Evolutionary conservation across 1,139 yeast genomes (phyloP).

Genomic region (Lodderomyces pseudojiufengensis): DNA sequence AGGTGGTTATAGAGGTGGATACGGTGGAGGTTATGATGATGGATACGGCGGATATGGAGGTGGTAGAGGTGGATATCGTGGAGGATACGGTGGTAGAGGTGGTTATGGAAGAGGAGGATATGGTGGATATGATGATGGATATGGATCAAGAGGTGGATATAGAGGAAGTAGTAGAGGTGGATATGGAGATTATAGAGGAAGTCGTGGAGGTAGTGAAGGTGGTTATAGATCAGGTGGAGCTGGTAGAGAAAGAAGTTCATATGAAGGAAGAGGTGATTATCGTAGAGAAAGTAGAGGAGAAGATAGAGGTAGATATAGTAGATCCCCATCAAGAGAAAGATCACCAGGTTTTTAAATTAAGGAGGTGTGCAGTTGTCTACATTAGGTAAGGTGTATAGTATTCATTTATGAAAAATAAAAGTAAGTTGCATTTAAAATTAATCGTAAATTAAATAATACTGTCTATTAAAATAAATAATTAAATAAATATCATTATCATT

Average conservation of each 20-base stretch:
- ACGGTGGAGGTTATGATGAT: slow-evolving; percentile 19
- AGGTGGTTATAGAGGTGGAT: slow-evolving; percentile 10
- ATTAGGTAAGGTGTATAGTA: no score
- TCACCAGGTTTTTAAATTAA: slow-evolving; percentile 29
- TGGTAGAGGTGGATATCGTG: slow-evolving; percentile 18
- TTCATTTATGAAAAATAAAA: no score
- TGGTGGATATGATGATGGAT: slow-evolving; percentile 20
- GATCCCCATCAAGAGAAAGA: slow-evolving; percentile 42
- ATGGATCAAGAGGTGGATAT: slow-evolving; percentile 11
- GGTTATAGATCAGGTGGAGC: slow-evolving; percentile 25
- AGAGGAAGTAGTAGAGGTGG: slow-evolving; percentile 16
- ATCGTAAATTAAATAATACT: no score
- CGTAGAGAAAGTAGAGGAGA: slow-evolving; percentile 16
- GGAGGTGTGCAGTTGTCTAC: no score
- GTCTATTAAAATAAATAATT: no score
- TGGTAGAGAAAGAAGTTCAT: slow-evolving; percentile 31
- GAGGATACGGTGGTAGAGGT: no score
- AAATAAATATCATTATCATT: no score
- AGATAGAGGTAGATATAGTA: slow-evolving; percentile 31
- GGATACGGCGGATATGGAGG: slow-evolving; percentile 17
- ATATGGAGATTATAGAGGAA: slow-evolving; percentile 18
- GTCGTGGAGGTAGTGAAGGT: slow-evolving; percentile 20
- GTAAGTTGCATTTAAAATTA: no score
- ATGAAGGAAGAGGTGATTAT: slow-evolving; percentile 25
- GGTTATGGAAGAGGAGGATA: slow-evolving; percentile 19